phyloP scores from a whole-genome alignment of 805 yeast species.

The Wickerhamomyces chaumierensis region DNA sequence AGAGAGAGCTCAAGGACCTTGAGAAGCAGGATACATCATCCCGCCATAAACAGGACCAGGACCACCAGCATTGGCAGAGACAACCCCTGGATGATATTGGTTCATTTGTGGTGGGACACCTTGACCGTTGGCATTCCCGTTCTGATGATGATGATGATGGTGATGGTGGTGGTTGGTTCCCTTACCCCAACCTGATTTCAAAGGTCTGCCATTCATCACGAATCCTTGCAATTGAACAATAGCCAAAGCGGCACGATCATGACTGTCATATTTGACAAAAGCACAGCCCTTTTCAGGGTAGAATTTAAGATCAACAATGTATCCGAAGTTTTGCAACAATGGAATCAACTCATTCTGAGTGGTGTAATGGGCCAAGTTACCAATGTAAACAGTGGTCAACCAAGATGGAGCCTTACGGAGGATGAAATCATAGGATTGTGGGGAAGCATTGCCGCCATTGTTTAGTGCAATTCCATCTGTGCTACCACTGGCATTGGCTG shows the following conservation, averaged over 20 bases:
- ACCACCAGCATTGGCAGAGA: neutral
- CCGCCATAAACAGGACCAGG: neutral
- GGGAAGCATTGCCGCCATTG: too few species aligned
- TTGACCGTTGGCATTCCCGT: conserved; percentile 3
- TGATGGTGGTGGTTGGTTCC: conserved; percentile 12
- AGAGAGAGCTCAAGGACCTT: neutral
- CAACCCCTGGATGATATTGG: neutral
- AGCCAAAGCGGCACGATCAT: conserved; percentile 82
- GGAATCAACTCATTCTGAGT: conserved; percentile 66
- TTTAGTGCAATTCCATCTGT: conserved; percentile 8
- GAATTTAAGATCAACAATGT: conserved; percentile 67
- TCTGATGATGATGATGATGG: conserved; percentile 8
- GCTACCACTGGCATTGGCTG: conserved; percentile 3
- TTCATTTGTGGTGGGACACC: neutral
- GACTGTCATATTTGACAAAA: conserved; percentile 77
- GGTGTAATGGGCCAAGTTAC: conserved; percentile 71
- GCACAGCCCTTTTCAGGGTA: conserved; percentile 82
- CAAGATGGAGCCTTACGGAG: conserved; percentile 71
- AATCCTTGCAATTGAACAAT: conserved; percentile 69
- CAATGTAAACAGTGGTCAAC: conserved; percentile 81
- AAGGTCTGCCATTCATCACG: conserved; percentile 61
- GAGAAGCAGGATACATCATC: neutral
- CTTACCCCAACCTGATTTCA: conserved; percentile 86
- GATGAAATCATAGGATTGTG: conserved; percentile 58
- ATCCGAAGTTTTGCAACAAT: conserved; percentile 69